Base-by-base conservation (phyloP, 2,329 filamentous ascomycete species). In the Pyrenochaeta sp. region DNA sequence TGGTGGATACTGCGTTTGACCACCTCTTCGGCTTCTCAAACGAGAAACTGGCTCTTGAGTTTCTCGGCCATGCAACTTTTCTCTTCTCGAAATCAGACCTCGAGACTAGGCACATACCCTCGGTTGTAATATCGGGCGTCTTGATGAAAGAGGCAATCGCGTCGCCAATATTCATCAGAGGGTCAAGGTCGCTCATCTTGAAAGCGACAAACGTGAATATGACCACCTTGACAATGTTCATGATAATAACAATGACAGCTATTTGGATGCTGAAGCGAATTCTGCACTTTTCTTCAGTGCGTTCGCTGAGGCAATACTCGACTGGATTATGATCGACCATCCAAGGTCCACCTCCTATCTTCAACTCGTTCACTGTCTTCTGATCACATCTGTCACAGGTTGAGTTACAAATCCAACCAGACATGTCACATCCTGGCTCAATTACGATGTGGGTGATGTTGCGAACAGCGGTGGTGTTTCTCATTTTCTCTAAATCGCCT, bases 221-320 rank as follows among this genome's bases (percentile, higher is more conserved):
- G 12, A 33, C 31, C 31, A 33, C 12, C 12, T 33, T 33, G 12
- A 33, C 12, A 14, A 33, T 4, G 12, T 33, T 33, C 12, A 40
- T 15, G 20, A 50, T 27, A 27, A 46, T 50, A 36, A 58, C 51
- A 12, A 37, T 23, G n/a, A 60, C 33, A n/a, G 67, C 54, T 14
- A 73, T 52, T 1, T 64, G 31, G 10, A 64, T 7, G 36, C 54
- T 66, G 45, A 69, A 64, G 20, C 72, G 55, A 9, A 71, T 35
- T 21, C 61, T 66, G 59, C 68, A 72, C 2, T 49, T 42, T 40
- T 64, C 58, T 11, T 54, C 40, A 4, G 33, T 41, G 9, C 15
- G 27, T 41, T 63, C 27, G 32, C 49, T 59, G 12, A 68, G 18
- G 45, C 66, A 71, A 32, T 62, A 44, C 21, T 41, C 9, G 4